These are phyloP conservation scores for Sicyos baderoa DNA, from an alignment of 306 rosid species.

Conservation along the genomic window DNA sequence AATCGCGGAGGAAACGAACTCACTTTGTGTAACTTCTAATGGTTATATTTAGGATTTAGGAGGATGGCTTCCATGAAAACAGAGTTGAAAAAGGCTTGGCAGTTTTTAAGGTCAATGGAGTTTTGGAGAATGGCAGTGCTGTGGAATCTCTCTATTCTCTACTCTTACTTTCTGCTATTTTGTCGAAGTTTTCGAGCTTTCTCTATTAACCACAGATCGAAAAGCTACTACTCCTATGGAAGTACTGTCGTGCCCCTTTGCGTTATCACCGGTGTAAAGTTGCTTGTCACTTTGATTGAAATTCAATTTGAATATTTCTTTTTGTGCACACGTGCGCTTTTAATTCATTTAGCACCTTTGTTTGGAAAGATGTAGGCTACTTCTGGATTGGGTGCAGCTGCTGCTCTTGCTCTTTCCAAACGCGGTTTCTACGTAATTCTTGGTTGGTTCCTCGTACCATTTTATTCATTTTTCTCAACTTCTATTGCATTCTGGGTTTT, in stretches of 20 bases:
- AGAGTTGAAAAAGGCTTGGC: slow-evolving; percentile 30
- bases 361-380: slow-evolving; percentile 51
- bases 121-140: slow-evolving; percentile 70
- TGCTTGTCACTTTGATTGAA: neutral
- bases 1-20: too few species aligned
- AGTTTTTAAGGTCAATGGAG: slow-evolving; percentile 35
- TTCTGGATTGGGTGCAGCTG: slow-evolving; percentile 78
- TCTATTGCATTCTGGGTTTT: neutral
- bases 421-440: slow-evolving; percentile 64
- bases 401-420: slow-evolving; percentile 60
- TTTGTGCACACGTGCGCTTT: neutral
- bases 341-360: neutral
- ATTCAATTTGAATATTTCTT: neutral
- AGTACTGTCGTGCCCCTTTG: slow-evolving; percentile 42
- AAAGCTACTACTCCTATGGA: slow-evolving; percentile 8
- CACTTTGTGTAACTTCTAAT: neutral
- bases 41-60: neutral
- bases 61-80: slow-evolving; percentile 22
- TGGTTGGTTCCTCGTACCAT: slow-evolving; percentile 28
- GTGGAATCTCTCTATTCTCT: slow-evolving; percentile 38
- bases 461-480: slow-evolving; percentile 6
- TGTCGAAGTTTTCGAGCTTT: slow-evolving; percentile 22
- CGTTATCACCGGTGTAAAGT: slow-evolving; percentile 68
- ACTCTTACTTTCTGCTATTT: slow-evolving; percentile 40
- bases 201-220: slow-evolving; percentile 8